These are phyloP conservation scores for Exophiala dermatitidis DNA, from an alignment of 2,329 filamentous ascomycete genomes.

Conservation along the genomic window DNA sequence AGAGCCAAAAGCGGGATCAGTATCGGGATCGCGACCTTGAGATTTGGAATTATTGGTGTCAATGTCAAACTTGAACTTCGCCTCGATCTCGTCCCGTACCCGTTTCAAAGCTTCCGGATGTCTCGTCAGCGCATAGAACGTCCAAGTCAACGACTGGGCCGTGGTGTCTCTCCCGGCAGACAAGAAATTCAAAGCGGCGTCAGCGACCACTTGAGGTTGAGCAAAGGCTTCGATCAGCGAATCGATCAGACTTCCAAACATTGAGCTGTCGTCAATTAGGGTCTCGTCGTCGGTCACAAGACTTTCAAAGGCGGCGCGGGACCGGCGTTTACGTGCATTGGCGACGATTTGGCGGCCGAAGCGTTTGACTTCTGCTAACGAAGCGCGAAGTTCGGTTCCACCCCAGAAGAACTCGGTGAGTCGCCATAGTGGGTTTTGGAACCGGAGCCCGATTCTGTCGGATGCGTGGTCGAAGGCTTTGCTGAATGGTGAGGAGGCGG, in stretches of 20 bases:
- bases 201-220: constrained; percentile 49
- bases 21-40: background rate
- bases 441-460: constrained; percentile 52
- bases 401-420: constrained; percentile 52
- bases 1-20: too few relatives aligned
- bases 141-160: constrained; percentile 59
- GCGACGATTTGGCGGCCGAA: constrained; percentile 54
- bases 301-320: constrained; percentile 18
- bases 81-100: constrained; percentile 20
- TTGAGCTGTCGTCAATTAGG: background rate
- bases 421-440: constrained; percentile 59
- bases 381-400: constrained; percentile 39
- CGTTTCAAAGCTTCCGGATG: constrained; percentile 34
- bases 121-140: constrained; percentile 53
- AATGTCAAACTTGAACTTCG: constrained; percentile 10
- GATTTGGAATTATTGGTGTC: background rate
- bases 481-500: constrained; percentile 54
- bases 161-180: constrained; percentile 59
- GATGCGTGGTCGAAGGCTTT: constrained; percentile 57
- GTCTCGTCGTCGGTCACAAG: constrained; percentile 20
- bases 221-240: constrained; percentile 54
- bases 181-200: constrained; percentile 60
- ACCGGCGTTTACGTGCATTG: constrained; percentile 42
- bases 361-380: constrained; percentile 45
- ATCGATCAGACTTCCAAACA: constrained; percentile 52